phyloP scores from a whole-genome alignment of 768 basidiomycete genomes.

The Auriscalpium orientale region DNA sequence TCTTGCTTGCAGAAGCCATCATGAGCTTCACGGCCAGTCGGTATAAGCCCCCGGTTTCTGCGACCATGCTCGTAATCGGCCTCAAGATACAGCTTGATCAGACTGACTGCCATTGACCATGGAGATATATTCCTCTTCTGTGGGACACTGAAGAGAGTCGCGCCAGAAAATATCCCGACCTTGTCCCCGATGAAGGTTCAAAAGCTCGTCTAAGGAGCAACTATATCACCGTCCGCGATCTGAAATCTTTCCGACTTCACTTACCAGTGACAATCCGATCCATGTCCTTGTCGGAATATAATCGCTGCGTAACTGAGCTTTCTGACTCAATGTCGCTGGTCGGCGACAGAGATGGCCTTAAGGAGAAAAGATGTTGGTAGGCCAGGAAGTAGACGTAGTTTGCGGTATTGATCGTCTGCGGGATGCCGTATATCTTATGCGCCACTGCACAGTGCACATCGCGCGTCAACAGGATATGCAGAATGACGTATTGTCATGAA shows the following conservation, averaged over 20 bases:
- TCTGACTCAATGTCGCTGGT: slow-evolving; percentile 1
- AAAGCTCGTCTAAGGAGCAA: slow-evolving; percentile 18
- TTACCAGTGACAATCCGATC: slow-evolving; percentile 71
- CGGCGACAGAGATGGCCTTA: slow-evolving; percentile 27
- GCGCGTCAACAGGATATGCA: neutral
- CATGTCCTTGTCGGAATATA: slow-evolving; percentile 37
- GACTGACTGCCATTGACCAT: slow-evolving; percentile 93
- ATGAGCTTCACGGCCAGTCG: slow-evolving; percentile 90
- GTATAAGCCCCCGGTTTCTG: slow-evolving; percentile 93
- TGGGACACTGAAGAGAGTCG: slow-evolving; percentile 84
- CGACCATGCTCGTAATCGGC: neutral
- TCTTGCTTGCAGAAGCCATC: slow-evolving; percentile 80
- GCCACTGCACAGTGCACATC: slow-evolving; percentile 44
- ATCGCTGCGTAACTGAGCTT: slow-evolving; percentile 7
- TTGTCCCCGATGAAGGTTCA: slow-evolving; percentile 80
- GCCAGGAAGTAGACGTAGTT: slow-evolving; percentile 97
- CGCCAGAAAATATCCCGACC: slow-evolving; percentile 94
- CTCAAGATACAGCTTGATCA: no score
- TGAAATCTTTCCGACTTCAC: no score
- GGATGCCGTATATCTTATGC: slow-evolving; percentile 93
- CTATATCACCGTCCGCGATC: neutral
- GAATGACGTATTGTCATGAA: neutral
- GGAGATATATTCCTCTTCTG: slow-evolving; percentile 86
- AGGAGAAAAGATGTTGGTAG: slow-evolving; percentile 70
- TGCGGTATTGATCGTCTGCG: slow-evolving; percentile 95